Evolutionary conservation across 768 basidiomycete genomes (phyloP), one percentile per base, ranked within the genome.

Genomic region (Agaricus blazei): DNA sequence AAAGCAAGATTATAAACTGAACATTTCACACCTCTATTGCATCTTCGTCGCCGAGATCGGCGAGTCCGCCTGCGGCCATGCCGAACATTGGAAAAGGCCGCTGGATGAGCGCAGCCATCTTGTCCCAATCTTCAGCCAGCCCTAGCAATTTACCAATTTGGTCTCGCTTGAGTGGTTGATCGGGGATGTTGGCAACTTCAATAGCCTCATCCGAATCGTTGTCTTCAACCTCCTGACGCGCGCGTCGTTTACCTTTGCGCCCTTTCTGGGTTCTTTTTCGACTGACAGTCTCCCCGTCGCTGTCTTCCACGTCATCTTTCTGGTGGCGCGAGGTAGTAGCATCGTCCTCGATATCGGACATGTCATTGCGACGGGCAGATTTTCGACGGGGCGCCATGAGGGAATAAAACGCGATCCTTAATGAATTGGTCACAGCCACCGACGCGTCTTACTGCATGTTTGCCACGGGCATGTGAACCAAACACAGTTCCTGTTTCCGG

Each of bases 261-360:
- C 34, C 70, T 58, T 70, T 67, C 60, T 73, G 67, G 52, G 69
- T 59, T 51, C 64, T 28, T 11, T 34, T 34, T 58, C 29, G 48
- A 36, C n/a, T 50, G 54, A 67, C 66, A 26, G 67, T 67, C 40
- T 75, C 74, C 11, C 70, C 66, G 45, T 78, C 77, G 42, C 72
- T 73, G 2, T 75, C 54, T 29, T 56, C 73, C n/a, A 74, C 80
- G 34, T 79, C 81, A 41, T 80, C 81, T 4, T 67, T 67, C 4
- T 62, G 67, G 40, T 56, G 59, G 14, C 46, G 52, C 56, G 75
- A 77, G 0, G 73, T 75, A 43, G 65, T 64, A 27, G 60, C 67
- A 4, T 75, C 80, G 41, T 81, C 83, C 64, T 86, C 85, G 37
- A 85, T 85, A 52, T 87, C 85, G 26, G 79, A 79, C 11, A 80